Evolutionary conservation across 768 basidiomycete species (phyloP), one percentile per base, ranked within the genome.

Genomic region (Mycena polygramma): DNA sequence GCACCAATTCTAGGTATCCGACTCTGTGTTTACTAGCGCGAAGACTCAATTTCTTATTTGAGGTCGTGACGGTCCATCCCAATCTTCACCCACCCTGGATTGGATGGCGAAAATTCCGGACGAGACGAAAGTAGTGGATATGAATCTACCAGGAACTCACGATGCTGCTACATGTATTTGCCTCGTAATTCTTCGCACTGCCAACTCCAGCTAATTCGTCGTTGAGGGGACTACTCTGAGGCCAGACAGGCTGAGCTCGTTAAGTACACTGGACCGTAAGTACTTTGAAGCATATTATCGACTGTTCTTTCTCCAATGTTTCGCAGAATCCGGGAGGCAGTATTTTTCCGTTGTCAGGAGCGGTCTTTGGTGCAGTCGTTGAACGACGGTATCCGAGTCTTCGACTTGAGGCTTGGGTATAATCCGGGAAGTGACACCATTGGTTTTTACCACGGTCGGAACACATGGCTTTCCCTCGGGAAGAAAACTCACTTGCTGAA

Each of bases 81-180:
- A 76, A 61, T 66, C 70, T 19, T 75, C 78, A 7, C 79, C 78
- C 51, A 84, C 83, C 1, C 83, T 80, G 72, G 74, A 86, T 66
- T 86, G 85, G 86, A 86, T 87, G 87, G 79, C 83, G 9, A 80
- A 76, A 36, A 64, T 85, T 43, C 75, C 82, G 3, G 86, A 87
- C 70, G 79, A 72, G 48, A 87, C 83, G 0, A 77, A 75, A 63
- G 74, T 88, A 1, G 84, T 85, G 11, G 81, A 83, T 48, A 84
- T 87, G 83, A 87, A 86, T 71, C 71, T 88, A n/a, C 87, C 86
- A 14, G 87, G 86, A 36, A 86, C 84, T 3, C 87, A 88, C 68
- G 87, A 88, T 75, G 79, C 86, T 0, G 78, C 84, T 1, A 87
- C 87, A 14, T 84, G 86, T 84, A 75, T 37, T 79, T 11, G 20